These are phyloP conservation scores for Halenospora varia DNA, from an alignment of 495 filamentous ascomycete genomes.

Conservation along the genomic window DNA sequence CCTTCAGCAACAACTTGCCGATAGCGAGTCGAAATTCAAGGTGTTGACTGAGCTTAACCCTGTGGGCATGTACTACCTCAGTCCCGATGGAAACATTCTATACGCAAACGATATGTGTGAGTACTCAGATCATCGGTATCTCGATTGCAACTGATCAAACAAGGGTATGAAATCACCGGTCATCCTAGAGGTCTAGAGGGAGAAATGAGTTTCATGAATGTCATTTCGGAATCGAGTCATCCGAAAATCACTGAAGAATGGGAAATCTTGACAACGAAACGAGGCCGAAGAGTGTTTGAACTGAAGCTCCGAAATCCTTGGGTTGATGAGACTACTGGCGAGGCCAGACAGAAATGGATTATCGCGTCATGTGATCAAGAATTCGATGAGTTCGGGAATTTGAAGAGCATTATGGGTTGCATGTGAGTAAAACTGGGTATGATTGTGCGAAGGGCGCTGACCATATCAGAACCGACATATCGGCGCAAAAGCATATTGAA, in stretches of 20 bases:
- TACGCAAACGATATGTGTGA: slow-evolving; percentile 24
- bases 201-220: slow-evolving; percentile 24
- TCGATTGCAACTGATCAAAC: background rate
- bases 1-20: slow-evolving; percentile 14
- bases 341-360: slow-evolving; percentile 19
- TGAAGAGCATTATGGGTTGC: slow-evolving; percentile 23
- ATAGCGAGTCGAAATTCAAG: slow-evolving; percentile 22
- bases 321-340: slow-evolving; percentile 15
- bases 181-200: slow-evolving; percentile 21
- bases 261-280: slow-evolving; percentile 11
- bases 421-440: slow-evolving; percentile 4
- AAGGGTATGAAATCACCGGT: slow-evolving; percentile 24
- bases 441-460: background rate
- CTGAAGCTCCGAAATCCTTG: slow-evolving; percentile 18
- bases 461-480: slow-evolving; percentile 14
- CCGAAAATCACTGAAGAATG: slow-evolving; percentile 15
- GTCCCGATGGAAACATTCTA: slow-evolving; percentile 17
- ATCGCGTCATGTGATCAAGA: slow-evolving; percentile 20
- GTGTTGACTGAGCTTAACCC: slow-evolving; percentile 20
- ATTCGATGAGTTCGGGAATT: slow-evolving; percentile 17
- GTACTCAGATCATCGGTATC: background rate
- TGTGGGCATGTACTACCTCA: slow-evolving; percentile 21
- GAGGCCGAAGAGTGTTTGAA: slow-evolving; percentile 11
- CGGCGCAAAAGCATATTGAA: slow-evolving; percentile 15
- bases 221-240: slow-evolving; percentile 17